A percentile compares a stretch with the other conserved stretches of the same genome.
Conservation (phyloP, 2,329 filamentous ascomycete species). For the Botrytis paeoniae region DNA sequence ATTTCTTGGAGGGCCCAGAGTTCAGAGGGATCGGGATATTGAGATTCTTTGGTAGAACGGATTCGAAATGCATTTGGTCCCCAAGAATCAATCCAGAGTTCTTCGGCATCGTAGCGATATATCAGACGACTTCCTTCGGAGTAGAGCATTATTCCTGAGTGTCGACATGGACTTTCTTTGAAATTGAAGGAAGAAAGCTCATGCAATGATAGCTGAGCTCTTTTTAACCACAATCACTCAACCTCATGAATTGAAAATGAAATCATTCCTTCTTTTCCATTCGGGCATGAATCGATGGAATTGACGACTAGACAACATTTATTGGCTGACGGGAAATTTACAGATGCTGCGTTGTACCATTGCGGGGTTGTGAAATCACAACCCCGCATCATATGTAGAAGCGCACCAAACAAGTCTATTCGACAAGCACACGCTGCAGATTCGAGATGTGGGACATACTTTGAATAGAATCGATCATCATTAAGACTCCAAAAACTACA, state of each 20-base stretch:
- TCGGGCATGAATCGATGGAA: not conserved
- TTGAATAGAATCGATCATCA: slow-evolving; percentile 3
- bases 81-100: slow-evolving; percentile 49
- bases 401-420: slow-evolving; percentile 10
- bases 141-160: slow-evolving; percentile 27
- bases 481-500: not conserved
- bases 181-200: too few species aligned
- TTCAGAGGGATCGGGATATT: slow-evolving; percentile 40
- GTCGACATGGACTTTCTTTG: not conserved
- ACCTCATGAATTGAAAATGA: not conserved
- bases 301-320: not conserved
- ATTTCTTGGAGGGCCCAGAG: slow-evolving; percentile 42
- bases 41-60: slow-evolving; percentile 43
- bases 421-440: not conserved
- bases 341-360: not conserved
- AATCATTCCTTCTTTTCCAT: not conserved
- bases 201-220: not conserved
- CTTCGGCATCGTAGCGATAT: slow-evolving; percentile 44
- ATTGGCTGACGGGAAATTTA: not conserved
- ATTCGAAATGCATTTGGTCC: slow-evolving; percentile 48
- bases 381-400: slow-evolving; percentile 3
- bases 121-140: slow-evolving; percentile 32
- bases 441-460: not conserved
- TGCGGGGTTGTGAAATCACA: slow-evolving; percentile 1
- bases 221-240: not conserved